Evolutionary conservation across 2,329 filamentous ascomycete genomes (phyloP), one percentile per base, ranked within the genome.

Genomic region (Plectosphaerella plurivora): DNA sequence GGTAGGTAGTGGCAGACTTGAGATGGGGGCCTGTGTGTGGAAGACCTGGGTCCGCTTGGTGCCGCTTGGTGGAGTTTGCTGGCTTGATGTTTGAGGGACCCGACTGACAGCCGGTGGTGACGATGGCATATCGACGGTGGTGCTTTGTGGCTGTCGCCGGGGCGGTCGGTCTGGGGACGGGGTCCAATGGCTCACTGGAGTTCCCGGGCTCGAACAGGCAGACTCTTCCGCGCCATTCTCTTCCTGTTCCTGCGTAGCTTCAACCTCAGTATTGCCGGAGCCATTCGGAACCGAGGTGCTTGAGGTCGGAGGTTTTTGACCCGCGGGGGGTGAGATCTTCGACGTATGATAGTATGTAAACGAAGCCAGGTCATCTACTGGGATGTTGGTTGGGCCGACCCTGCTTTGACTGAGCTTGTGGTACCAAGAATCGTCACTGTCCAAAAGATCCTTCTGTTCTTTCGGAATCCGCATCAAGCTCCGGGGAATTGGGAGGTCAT

Each of bases 401-500:
- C 58, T 56, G 9, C 53, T 54, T 14, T 58, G 57, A 44, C 57
- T 62, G 6, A 62, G 47, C 37, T 62, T 57, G 4, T 63, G 56
- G 4, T 63, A 64, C 74, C 74, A 77, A 2, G 73, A 65, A 49
- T 66, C 61, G 4, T 61, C 48, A 1, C 58, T 52, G 2, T 69
- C 64, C 1, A 77, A 60, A 2, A 77, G 59, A 4, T 51, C 50
- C 24, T 62, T 62, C 55, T 78, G 76, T 41, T 73, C 67, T 15
- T 61, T 64, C 1, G 73, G 69, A 7, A 77, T 64, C 22, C 51
- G 64, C 16, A 65, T 53, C 18, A 66, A 55, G 12, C 55, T 64
- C 7, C 62, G 63, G 11, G 61, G 64, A 0, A 67, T 56, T 18
- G 16, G 48, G 5, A 42, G 20, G 18, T 28, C 33, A 16, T 36